A percentile compares a stretch with the other conserved stretches of the same genome.
Evolutionary conservation across 805 yeast species (phyloP).

Genomic region (Candida koratica): DNA sequence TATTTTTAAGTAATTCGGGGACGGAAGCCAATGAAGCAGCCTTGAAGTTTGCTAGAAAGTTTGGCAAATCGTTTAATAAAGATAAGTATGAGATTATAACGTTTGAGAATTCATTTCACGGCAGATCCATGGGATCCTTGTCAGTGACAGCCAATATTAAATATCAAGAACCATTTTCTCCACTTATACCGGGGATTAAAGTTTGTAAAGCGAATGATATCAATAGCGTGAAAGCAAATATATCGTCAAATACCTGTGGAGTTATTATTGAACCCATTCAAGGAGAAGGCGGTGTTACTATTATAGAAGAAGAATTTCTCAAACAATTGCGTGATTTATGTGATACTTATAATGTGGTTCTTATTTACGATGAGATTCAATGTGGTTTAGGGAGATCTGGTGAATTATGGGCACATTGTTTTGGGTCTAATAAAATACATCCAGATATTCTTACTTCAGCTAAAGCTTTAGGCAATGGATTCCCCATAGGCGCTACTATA

Average conservation of each 20-base stretch:
- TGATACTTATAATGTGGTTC: constrained; percentile 60
- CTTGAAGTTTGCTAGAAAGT: constrained; percentile 66
- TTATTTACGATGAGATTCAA: constrained; percentile 94
- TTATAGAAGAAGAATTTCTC: constrained; percentile 62
- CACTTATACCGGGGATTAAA: constrained; percentile 84
- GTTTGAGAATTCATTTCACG: constrained; percentile 91
- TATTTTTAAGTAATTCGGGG: constrained; percentile 59
- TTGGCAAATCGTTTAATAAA: constrained; percentile 54
- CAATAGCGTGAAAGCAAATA: constrained; percentile 51
- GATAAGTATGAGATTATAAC: constrained; percentile 73
- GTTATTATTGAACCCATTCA: constrained; percentile 96
- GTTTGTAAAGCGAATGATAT: constrained; percentile 63
- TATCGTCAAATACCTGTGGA: constrained; percentile 69
- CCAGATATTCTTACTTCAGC: constrained; percentile 95
- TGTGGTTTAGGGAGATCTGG: constrained; percentile 96
- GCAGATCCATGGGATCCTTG: constrained; percentile 90
- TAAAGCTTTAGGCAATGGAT: constrained; percentile 95
- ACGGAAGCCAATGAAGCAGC: constrained; percentile 61
- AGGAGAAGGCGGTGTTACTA: constrained; percentile 94
- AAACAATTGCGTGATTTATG: constrained; percentile 64
- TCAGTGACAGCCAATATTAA: constrained; percentile 90
- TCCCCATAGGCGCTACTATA: constrained; percentile 93
- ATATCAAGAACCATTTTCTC: constrained; percentile 87
- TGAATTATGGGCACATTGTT: constrained; percentile 85
- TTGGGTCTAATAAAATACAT: constrained; percentile 72